These are phyloP conservation scores for Isoetes taiwanensis DNA, from an alignment of 75 land plant species.

Conservation along the genomic window DNA sequence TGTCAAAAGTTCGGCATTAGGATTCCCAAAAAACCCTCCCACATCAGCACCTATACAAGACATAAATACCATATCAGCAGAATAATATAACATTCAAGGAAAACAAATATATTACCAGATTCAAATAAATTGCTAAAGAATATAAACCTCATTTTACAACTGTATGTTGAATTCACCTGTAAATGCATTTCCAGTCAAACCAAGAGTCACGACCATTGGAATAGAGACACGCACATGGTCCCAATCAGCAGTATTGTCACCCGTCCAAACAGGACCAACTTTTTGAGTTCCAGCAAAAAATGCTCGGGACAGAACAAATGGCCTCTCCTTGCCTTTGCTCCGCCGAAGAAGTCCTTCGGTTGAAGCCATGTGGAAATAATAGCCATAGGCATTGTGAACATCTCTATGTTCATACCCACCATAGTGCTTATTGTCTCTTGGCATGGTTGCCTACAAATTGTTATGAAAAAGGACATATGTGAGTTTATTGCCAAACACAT, in stretches of 20 bases:
- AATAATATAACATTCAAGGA: background rate
- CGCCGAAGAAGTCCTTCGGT: slow-evolving; percentile 76
- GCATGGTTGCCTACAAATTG: slow-evolving; percentile 73
- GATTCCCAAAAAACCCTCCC: slow-evolving; percentile 98
- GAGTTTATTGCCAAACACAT: background rate
- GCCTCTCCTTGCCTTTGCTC: slow-evolving; percentile 76
- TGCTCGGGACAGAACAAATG: slow-evolving; percentile 90
- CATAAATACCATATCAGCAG: background rate
- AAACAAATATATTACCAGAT: background rate
- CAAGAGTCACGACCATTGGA: slow-evolving; percentile 87
- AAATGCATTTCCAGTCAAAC: slow-evolving; percentile 89
- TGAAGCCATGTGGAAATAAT: slow-evolving; percentile 92
- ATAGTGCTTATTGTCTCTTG: slow-evolving; percentile 76
- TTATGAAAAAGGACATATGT: background rate
- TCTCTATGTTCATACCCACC: slow-evolving; percentile 85
- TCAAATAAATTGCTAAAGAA: background rate
- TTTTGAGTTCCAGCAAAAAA: slow-evolving; percentile 92
- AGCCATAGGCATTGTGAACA: slow-evolving; percentile 95
- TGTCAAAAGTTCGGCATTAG: slow-evolving; percentile 79
- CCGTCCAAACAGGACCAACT: slow-evolving; percentile 94
- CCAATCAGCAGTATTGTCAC: slow-evolving; percentile 98
- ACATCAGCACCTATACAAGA: slow-evolving; percentile 81
- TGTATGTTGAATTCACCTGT: slow-evolving; percentile 37
- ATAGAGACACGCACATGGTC: slow-evolving; percentile 80
- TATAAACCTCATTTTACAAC: background rate